Evolutionary conservation across 1,284 basidiomycete species (phyloP), one percentile per base, ranked within the genome.

Genomic region (Trichosporon coremiiforme): DNA sequence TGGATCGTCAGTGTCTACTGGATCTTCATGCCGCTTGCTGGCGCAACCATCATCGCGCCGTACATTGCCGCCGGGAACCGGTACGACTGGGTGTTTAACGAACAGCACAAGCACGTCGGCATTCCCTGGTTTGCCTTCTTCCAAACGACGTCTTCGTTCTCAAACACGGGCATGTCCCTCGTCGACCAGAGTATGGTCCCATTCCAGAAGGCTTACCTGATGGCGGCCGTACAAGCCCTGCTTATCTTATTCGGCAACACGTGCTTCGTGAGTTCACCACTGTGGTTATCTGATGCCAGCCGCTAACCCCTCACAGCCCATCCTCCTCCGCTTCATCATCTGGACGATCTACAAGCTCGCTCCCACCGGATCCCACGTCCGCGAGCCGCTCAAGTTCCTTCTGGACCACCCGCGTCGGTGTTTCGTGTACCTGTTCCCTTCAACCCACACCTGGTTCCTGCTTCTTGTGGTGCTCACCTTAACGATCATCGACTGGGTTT

Each of bases 391-490:
- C 1, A 90, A 90, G 70, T 99, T 99, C 82, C 86, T 99, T 6
- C 88, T 99, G 20, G 95, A 98, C 79, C 96, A 98, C 78, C 96
- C 96, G 20, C 66, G 67, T 50, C 80, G 80, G 73, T 94, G 95
- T 84, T 98, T 94, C 79, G 89, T 96, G 55, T 95, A 97, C 81
- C 88, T 99, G 7, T 98, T 99, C 78, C 96, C 96, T 0, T 90
- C 93, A 0, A 92, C 94, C 74, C 95, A 98, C 80, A 98, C 95
- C 1, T 96, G 94, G 93, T 93, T 95, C 76, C 87, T 98, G 15
- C 74, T 94, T 0, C 87, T 88, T 29, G 79, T 84, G 2, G 89
- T 97, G 57, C 55, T 91, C 9, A 78, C 85, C 4, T 85, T 98
- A 41, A 94, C 89, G 90, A 93, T 29, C 50, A 90, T 90, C 62